Conservation (phyloP, 805 yeast species). For the Alloascoidea hylecoeti region DNA sequence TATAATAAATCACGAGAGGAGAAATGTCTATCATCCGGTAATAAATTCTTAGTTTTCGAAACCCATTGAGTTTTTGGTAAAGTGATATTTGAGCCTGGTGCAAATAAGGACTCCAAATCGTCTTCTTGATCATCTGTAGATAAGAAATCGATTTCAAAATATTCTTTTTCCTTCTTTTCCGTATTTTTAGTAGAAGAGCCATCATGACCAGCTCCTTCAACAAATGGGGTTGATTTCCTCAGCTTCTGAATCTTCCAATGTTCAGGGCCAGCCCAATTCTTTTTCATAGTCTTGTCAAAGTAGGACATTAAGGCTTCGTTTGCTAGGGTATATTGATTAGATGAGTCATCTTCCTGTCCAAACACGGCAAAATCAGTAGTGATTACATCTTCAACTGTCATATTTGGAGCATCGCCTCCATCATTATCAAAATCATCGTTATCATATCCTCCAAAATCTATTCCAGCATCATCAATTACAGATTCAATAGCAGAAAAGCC, state of each 20-base stretch:
- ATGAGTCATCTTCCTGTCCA: slow-evolving; percentile 1
- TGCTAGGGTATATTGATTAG: slow-evolving; percentile 8
- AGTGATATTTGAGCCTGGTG: slow-evolving; percentile 22
- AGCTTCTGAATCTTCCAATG: slow-evolving; percentile 75
- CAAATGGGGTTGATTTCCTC: slow-evolving; percentile 25
- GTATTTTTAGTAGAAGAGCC: slow-evolving; percentile 2
- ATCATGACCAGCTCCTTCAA: slow-evolving; percentile 4
- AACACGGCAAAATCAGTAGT: slow-evolving; percentile 5
- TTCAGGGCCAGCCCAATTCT: slow-evolving; percentile 84
- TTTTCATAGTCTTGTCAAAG: slow-evolving; percentile 57
- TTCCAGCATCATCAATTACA: neutral
- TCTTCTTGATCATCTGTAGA: slow-evolving; percentile 17
- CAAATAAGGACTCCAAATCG: slow-evolving; percentile 26
- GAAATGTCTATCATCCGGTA: slow-evolving; percentile 67
- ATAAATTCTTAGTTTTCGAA: slow-evolving; percentile 28
- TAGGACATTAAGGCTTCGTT: slow-evolving; percentile 64
- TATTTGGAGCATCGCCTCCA: slow-evolving; percentile 10
- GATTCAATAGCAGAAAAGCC: neutral
- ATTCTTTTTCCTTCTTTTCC: slow-evolving; percentile 21
- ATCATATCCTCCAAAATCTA: slow-evolving; percentile 5
- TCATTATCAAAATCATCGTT: slow-evolving; percentile 12
- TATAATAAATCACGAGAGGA: slow-evolving; percentile 53
- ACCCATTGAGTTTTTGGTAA: slow-evolving; percentile 26
- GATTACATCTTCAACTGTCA: slow-evolving; percentile 7
- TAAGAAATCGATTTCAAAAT: slow-evolving; percentile 28